Percentiles rank a stretch among this genome's conserved stretches.
Evolutionary conservation across 2,329 filamentous ascomycete genomes (phyloP).

Genomic region (Emmonsia crescens): DNA sequence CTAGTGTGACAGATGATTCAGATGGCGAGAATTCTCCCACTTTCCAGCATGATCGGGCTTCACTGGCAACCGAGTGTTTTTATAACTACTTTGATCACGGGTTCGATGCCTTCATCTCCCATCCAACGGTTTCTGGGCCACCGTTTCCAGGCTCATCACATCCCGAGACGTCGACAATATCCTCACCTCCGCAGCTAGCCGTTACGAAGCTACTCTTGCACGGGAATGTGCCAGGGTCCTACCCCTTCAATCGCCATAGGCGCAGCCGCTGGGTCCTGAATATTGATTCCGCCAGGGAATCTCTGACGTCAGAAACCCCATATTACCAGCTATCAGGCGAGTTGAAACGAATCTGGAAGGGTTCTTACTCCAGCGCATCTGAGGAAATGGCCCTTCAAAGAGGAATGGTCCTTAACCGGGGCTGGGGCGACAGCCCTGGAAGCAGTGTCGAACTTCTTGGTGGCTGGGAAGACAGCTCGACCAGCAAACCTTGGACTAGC

Average conservation of each 20-base stretch:
- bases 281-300: slow-evolving; percentile 31
- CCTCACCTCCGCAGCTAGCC: slow-evolving; percentile 55
- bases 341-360: slow-evolving; percentile 60
- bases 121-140: slow-evolving; percentile 54
- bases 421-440: slow-evolving; percentile 83
- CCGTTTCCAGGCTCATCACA: slow-evolving; percentile 44
- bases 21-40: slow-evolving; percentile 46
- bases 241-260: slow-evolving; percentile 90
- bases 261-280: slow-evolving; percentile 76
- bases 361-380: slow-evolving; percentile 47
- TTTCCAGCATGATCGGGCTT: slow-evolving; percentile 50
- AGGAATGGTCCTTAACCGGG: slow-evolving; percentile 77
- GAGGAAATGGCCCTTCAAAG: slow-evolving; percentile 45
- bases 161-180: slow-evolving; percentile 15
- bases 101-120: slow-evolving; percentile 86
- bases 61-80: slow-evolving; percentile 53
- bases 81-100: slow-evolving; percentile 97
- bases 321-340: slow-evolving; percentile 62
- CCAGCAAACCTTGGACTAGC: slow-evolving; percentile 34
- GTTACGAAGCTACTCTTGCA: slow-evolving; percentile 90
- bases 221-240: slow-evolving; percentile 88
- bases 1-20: slow-evolving; percentile 59
- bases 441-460: slow-evolving; percentile 79
- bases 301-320: slow-evolving; percentile 62
- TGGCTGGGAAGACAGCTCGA: slow-evolving; percentile 68